A percentile compares a stretch with the other conserved stretches of the same genome.
Conservation (phyloP, 441 rosid genomes). For the Bocquillonia castaneifolia region DNA sequence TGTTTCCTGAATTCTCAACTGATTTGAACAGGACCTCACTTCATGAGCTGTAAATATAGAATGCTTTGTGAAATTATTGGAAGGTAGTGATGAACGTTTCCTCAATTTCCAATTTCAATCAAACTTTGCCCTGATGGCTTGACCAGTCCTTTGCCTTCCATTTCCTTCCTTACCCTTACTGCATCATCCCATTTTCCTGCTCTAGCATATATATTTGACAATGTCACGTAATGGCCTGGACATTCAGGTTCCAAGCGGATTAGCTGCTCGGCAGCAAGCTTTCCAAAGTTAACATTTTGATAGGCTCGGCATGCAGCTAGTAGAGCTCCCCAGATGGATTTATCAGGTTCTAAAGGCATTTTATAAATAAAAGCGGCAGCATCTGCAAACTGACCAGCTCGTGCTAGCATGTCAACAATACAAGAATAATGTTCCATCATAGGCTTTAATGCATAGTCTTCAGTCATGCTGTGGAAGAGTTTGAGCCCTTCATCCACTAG, state of each 20-base stretch:
- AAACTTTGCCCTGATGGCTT: conserved; percentile 73
- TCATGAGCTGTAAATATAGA: background rate
- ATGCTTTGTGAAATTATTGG: conserved; percentile 2
- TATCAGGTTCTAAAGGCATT: conserved; percentile 36
- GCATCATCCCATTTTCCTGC: conserved; percentile 58
- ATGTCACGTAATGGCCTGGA: conserved; percentile 48
- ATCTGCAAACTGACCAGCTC: conserved; percentile 53
- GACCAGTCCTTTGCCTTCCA: conserved; percentile 45
- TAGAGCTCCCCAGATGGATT: conserved; percentile 37
- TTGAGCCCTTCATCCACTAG: conserved; percentile 51
- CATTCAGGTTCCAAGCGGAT: conserved; percentile 40
- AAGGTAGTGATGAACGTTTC: background rate
- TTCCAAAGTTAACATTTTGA: conserved; percentile 52
- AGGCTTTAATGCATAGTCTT: conserved; percentile 42
- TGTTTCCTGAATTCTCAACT: background rate
- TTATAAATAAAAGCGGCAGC: conserved; percentile 35
- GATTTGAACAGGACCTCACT: background rate
- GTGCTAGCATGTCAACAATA: conserved; percentile 63
- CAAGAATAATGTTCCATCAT: conserved; percentile 56
- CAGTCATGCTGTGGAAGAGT: conserved; percentile 39
- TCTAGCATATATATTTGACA: conserved; percentile 50
- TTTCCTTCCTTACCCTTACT: conserved; percentile 39
- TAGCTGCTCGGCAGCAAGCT: conserved; percentile 40
- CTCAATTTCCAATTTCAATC: conserved; percentile 35
- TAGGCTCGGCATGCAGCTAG: conserved; percentile 54